A percentile compares a stretch with the other conserved stretches of the same genome.
phyloP scores from a whole-genome alignment of 176 grass and related monocot species.

The Ensete ventricosum region DNA sequence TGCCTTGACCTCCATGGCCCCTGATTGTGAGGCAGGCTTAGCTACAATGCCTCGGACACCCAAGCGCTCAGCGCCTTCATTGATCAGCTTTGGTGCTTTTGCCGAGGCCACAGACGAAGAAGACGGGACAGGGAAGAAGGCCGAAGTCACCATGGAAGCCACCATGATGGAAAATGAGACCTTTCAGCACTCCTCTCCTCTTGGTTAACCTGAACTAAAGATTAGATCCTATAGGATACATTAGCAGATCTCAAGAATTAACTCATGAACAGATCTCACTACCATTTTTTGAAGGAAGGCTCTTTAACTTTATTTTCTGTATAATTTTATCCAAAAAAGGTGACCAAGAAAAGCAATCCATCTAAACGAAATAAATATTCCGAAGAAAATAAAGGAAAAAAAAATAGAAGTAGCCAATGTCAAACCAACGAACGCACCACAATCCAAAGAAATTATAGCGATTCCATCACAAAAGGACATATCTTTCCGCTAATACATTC shows the following conservation, averaged over 20 bases:
- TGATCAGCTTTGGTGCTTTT: slow-evolving; percentile 39
- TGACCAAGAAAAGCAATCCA: no score
- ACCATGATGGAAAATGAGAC: slow-evolving; percentile 35
- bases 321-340: no score
- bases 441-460: no score
- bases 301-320: no score
- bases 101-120: slow-evolving; percentile 16
- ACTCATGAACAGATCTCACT: no score
- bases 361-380: no score
- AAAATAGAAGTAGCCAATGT: no score
- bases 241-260: no score
- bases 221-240: background rate
- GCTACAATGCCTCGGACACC: slow-evolving; percentile 56
- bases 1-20: slow-evolving; percentile 55
- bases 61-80: slow-evolving; percentile 55
- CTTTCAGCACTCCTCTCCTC: background rate
- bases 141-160: slow-evolving; percentile 38
- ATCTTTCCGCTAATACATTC: background rate
- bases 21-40: slow-evolving; percentile 41
- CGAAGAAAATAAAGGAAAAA: no score
- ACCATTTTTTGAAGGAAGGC: no score
- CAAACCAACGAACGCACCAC: no score
- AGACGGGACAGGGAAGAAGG: slow-evolving; percentile 48
- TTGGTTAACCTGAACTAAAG: background rate
- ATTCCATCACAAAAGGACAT: background rate